A percentile compares a stretch with the other conserved stretches of the same genome.
Conservation (phyloP, 176 grass and related monocot species). For the maize (Zea mays) region Zm-B73-REFERENCE-NAM-5.0 NC_050098.1:168712501-168713000, state of each 20-base stretch:
- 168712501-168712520: not conserved
- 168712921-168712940: conserved; percentile 23
- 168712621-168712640: not conserved
- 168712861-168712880: conserved; percentile 21
- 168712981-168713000: conserved; percentile 75
- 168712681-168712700: conserved; percentile 5
- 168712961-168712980: conserved; percentile 82
- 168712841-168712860: conserved; percentile 81
- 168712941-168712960: conserved; percentile 84
- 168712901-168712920: conserved; percentile 17
- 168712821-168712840: conserved; percentile 85
- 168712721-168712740: conserved; percentile 58
- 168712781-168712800: conserved; percentile 88
- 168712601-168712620: conserved; percentile 10
- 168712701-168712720: conserved; percentile 59
- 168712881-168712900: not conserved
- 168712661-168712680: not conserved
- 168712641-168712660: not conserved
- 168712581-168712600: conserved; percentile 22
- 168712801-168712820: conserved; percentile 84
- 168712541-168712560: not conserved
- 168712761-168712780: conserved; percentile 74
- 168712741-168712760: conserved; percentile 65
- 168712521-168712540: not conserved
- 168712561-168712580: not conserved